Percentiles rank a stretch among this genome's conserved stretches.
Evolutionary conservation across 2,329 filamentous ascomycete genomes (phyloP).

Genomic region (Coniochaeta sp.): DNA sequence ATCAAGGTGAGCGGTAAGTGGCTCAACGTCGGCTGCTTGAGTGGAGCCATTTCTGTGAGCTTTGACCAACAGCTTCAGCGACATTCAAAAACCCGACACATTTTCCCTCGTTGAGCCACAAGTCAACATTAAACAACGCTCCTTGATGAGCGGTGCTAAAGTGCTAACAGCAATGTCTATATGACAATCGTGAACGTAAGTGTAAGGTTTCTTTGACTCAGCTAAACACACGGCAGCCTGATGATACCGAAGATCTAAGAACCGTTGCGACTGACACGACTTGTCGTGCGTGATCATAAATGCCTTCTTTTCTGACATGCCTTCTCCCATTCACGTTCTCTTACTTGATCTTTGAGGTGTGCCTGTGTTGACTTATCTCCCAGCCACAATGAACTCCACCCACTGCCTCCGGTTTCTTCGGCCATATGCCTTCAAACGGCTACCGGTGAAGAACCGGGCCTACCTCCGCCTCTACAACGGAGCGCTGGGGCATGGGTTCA

Average conservation of each 20-base stretch:
- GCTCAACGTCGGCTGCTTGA: background rate
- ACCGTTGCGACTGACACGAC: conserved; percentile 52
- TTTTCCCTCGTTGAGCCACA: background rate
- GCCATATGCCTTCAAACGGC: conserved; percentile 41
- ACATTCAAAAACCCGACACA: background rate
- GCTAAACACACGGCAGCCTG: conserved; percentile 22
- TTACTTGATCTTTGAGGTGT: background rate
- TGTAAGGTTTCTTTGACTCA: background rate
- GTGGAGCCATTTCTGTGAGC: background rate
- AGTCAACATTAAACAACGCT: background rate
- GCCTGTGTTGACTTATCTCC: background rate
- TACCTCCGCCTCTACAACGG: conserved; percentile 44
- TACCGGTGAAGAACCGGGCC: conserved; percentile 13
- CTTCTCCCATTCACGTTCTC: background rate
- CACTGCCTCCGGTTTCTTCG: conserved; percentile 45
- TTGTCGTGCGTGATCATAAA: conserved; percentile 44
- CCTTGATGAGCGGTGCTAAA: background rate
- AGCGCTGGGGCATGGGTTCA: conserved; percentile 20
- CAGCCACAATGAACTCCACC: conserved; percentile 34
- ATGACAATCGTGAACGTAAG: background rate
- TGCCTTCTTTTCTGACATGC: conserved; percentile 40
- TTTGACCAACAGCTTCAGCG: background rate
- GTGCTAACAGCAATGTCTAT: background rate
- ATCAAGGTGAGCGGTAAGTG: background rate
- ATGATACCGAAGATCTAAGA: conserved; percentile 47